Base-by-base conservation (phyloP, 257 asterid species). In the Mitragyna speciosa region DNA sequence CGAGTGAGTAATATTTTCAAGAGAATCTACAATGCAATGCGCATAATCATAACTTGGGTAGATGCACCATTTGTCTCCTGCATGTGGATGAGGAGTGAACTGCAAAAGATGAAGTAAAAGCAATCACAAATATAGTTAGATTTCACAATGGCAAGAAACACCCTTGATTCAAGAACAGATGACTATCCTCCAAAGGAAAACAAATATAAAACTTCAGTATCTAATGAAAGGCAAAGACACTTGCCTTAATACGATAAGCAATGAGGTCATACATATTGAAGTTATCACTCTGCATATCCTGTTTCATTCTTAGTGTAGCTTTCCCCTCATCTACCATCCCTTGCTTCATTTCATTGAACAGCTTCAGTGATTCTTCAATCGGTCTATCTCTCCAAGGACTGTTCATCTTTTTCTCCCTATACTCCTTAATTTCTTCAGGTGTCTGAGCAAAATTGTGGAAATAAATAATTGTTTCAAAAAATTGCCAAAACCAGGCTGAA, bases 71-170 rank as follows among this genome's bases (percentile, higher is more conserved):
- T 90, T 92, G 89, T 96, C 97, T 73, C 99, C 98, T 5, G 98
- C 99, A 68, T 96, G 98, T 14, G 99, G 99, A 85, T 96, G 99
- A 85, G 97, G 97, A 30, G 97, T 92, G 83, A 91, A 92, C 99
- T 96, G 93, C 75, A 87, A 79, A 24, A 73, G 61, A 54, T 58
- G 78, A 33, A 78, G 83, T 22, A 70, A 83, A 65, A 82, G 14
- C 58, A 63, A 47, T 31, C 56, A 80, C 79, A 70, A 12, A n/a
- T 70, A 75, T 64, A 47, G 22, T 67, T 31, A 61, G 30, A 51
- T n/a, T 11, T 19, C 1, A 43, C 24, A 20, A 28, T 33, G 70
- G n/a, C 51, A 39, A 43, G 72, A n/a, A 54, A 67, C 65, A 67
- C 61, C 67, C 74, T 48, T 5, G 28, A 75, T 51, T n/a, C 0